Evolutionary conservation across 2,329 filamentous ascomycete genomes (phyloP), one percentile per base, ranked within the genome.

Genomic region (Aspergillus unguis): DNA sequence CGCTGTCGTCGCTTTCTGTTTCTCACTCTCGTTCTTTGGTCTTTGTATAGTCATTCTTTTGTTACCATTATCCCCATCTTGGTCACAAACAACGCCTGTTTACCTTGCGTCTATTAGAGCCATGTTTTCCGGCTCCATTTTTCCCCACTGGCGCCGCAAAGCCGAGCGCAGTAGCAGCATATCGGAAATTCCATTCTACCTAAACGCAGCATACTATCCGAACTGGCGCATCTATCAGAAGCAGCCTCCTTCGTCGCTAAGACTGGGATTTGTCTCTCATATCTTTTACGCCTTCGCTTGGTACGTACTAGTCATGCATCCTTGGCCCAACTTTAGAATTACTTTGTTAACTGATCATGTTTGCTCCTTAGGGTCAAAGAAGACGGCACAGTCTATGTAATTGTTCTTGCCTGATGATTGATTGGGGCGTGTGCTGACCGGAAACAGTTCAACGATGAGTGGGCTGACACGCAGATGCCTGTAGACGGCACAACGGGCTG

Each of bases 141-240:
- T 62, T 48, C 61, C 62, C 55, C 57, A 60, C 61, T 60, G 63
- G 61, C 53, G 52, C 56, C 55, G 58, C 55, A 63, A 63, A 53
- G 55, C 61, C 17, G 61, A 63, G 40, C 59, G 59, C 50, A 63
- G 57, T 50, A 58, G 55, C 48, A 59, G 43, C 49, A 64, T 67
- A 5, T 66, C 68, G 40, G 67, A 74, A 36, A 67, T 74, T 25
- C 68, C 71, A 8, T 64, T 73, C 44, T 74, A 68, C 60, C 63
- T 82, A 64, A 94, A 94, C 70, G 88, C 86, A 25, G 86, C 90
- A 17, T 94, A 92, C 73, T 94, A 90, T 69, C 87, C 88, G n/a
- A 92, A 90, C 71, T 85, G 83, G 74, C 79, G 85, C 53, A 82
- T 90, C 60, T 90, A 91, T 71, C 79, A 80, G 52, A 82, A 85